A percentile compares a stretch with the other conserved stretches of the same genome.
phyloP scores from a whole-genome alignment of 345 rosid genomes.

The Draba incana region DNA sequence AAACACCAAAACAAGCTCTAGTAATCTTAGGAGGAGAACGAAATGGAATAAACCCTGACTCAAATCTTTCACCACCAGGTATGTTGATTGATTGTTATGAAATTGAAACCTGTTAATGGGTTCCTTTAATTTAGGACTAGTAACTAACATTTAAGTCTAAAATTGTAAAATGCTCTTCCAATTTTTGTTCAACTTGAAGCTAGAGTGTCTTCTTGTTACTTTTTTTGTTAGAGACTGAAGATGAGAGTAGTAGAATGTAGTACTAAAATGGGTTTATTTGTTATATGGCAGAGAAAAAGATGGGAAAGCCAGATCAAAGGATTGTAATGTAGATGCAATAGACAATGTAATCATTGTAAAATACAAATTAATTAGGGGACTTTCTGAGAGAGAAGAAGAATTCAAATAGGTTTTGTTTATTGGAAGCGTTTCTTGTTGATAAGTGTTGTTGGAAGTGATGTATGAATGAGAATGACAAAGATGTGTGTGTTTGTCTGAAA shows the following conservation, averaged over 20 bases:
- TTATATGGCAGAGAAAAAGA: conserved; percentile 19
- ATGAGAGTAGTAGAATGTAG: neutral
- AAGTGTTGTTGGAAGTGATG: conserved; percentile 40
- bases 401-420: conserved; percentile 17
- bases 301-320: conserved; percentile 24
- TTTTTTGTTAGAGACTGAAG: neutral
- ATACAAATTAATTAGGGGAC: conserved; percentile 1
- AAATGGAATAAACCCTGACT: conserved; percentile 19
- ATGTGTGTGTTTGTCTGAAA: conserved; percentile 29
- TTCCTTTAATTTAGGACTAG: conserved; percentile 4
- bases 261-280: neutral
- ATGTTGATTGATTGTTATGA: neutral
- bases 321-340: neutral
- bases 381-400: conserved; percentile 14
- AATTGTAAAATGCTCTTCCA: neutral
- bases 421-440: conserved; percentile 28
- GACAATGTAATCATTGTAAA: conserved; percentile 12
- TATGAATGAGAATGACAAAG: conserved; percentile 37
- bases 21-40: conserved; percentile 17
- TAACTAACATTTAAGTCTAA: neutral
- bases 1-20: neutral
- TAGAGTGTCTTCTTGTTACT: conserved; percentile 12
- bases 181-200: neutral
- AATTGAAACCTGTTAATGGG: neutral
- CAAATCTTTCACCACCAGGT: conserved; percentile 30